These are phyloP conservation scores for Dentipellis fragilis DNA, from an alignment of 768 basidiomycete genomes.

Conservation along the genomic window DNA sequence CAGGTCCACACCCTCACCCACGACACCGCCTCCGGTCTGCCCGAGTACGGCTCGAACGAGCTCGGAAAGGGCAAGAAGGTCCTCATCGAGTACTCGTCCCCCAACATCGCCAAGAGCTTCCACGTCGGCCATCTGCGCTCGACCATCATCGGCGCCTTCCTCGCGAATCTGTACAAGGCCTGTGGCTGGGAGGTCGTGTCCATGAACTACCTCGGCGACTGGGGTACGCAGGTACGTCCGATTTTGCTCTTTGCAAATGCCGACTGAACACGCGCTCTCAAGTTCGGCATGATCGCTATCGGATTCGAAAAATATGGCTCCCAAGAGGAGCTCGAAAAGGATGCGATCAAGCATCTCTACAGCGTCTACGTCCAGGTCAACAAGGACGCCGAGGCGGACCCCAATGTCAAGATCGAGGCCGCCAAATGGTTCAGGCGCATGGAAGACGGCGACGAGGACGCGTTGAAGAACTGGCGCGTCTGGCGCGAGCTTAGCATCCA, in stretches of 20 bases:
- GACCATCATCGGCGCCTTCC: constrained; percentile 97
- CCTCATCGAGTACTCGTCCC: constrained; percentile 88
- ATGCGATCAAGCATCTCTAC: constrained; percentile 92
- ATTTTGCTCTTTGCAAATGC: not conserved
- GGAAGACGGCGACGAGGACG: constrained; percentile 84
- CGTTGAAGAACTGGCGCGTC: constrained; percentile 80
- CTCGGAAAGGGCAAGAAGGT: constrained; percentile 74
- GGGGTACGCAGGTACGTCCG: constrained; percentile 84
- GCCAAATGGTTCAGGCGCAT: constrained; percentile 88
- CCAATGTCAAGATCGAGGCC: constrained; percentile 63
- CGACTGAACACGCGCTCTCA: not conserved
- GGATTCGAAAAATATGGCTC: constrained; percentile 92
- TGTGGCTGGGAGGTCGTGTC: constrained; percentile 90
- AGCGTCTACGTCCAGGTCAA: constrained; percentile 93
- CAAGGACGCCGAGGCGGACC: constrained; percentile 68
- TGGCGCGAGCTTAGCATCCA: constrained; percentile 90
- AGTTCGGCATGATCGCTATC: constrained; percentile 83
- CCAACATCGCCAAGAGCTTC: constrained; percentile 97
- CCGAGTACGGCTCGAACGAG: constrained; percentile 77
- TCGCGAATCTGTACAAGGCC: constrained; percentile 82
- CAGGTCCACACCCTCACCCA: constrained; percentile 72
- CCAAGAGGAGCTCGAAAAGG: constrained; percentile 68
- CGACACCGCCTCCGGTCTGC: constrained; percentile 42
- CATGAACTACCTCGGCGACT: constrained; percentile 95
- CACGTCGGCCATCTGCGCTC: constrained; percentile 94